A percentile compares a stretch with the other conserved stretches of the same genome.
Conservation (phyloP, 2,329 filamentous ascomycete genomes). For the Chaetomium sp. region DNA sequence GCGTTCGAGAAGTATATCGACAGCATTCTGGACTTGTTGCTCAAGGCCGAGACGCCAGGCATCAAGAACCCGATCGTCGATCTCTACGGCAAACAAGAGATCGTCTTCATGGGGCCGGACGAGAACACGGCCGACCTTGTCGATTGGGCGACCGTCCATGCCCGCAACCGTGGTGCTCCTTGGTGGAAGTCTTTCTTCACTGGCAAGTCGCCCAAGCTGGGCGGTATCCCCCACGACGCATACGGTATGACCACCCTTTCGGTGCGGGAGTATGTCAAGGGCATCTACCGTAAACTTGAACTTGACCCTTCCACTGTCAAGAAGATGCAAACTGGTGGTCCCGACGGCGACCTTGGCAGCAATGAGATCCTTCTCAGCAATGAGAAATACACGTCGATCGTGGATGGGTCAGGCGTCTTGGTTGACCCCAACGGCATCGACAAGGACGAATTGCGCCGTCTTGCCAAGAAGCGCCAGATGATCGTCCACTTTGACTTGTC, state of each 20-base stretch:
- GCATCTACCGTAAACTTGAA: slow-evolving; percentile 93
- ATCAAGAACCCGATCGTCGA: slow-evolving; percentile 99
- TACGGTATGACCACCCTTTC: slow-evolving; percentile 99
- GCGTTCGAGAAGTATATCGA: slow-evolving; percentile 99
- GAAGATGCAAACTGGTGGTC: slow-evolving; percentile 97
- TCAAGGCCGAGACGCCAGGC: slow-evolving; percentile 83
- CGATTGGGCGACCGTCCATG: slow-evolving; percentile 97
- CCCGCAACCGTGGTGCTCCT: slow-evolving; percentile 74
- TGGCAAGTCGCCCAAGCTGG: slow-evolving; percentile 91
- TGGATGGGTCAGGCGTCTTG: slow-evolving; percentile 93
- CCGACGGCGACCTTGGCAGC: slow-evolving; percentile 91
- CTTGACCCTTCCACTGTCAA: slow-evolving; percentile 77
- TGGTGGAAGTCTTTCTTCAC: slow-evolving; percentile 99
- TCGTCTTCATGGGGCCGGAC: slow-evolving; percentile 96
- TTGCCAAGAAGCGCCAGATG: slow-evolving; percentile 84
- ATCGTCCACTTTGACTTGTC: slow-evolving; percentile 77
- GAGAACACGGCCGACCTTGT: slow-evolving; percentile 98
- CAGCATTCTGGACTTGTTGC: slow-evolving; percentile 89
- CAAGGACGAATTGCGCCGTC: slow-evolving; percentile 70
- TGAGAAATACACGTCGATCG: slow-evolving; percentile 90
- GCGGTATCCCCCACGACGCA: slow-evolving; percentile 89
- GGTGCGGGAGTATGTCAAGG: slow-evolving; percentile 90
- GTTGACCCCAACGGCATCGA: slow-evolving; percentile 88
- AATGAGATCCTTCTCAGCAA: slow-evolving; percentile 96
- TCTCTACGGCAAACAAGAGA: slow-evolving; percentile 89